phyloP scores from a whole-genome alignment of 768 basidiomycete genomes.

The Leucogyrophana mollusca region DNA sequence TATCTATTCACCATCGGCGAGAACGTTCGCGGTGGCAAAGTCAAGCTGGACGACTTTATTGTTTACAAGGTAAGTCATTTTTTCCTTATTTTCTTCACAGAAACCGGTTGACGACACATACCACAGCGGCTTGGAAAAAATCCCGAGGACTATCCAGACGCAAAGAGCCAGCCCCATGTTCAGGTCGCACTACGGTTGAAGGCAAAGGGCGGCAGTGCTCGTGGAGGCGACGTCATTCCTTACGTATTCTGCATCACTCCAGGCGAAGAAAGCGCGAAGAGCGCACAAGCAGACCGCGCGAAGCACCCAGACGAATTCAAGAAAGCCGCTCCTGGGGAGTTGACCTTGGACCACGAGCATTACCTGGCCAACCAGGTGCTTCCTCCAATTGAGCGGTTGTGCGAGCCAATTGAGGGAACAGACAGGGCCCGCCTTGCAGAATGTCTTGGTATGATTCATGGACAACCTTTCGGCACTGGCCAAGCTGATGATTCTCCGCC shows the following conservation, averaged over 20 bases:
- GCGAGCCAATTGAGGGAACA: slow-evolving; percentile 95
- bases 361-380: slow-evolving; percentile 91
- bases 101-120: not conserved
- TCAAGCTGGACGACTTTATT: slow-evolving; percentile 91
- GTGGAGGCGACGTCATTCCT: slow-evolving; percentile 89
- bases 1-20: slow-evolving; percentile 78
- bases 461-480: not conserved
- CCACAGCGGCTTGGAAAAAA: slow-evolving; percentile 90
- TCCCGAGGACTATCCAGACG: slow-evolving; percentile 96
- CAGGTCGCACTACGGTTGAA: slow-evolving; percentile 94
- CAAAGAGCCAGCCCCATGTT: slow-evolving; percentile 93
- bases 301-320: slow-evolving; percentile 93
- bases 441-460: slow-evolving; percentile 73
- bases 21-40: slow-evolving; percentile 72
- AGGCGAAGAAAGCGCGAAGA: slow-evolving; percentile 68
- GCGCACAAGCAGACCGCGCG: slow-evolving; percentile 84
- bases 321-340: slow-evolving; percentile 51
- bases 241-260: slow-evolving; percentile 90
- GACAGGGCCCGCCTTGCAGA: slow-evolving; percentile 91
- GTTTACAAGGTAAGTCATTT: slow-evolving; percentile 74
- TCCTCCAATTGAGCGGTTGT: slow-evolving; percentile 92
- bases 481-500: not conserved
- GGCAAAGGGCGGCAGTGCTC: slow-evolving; percentile 74
- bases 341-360: slow-evolving; percentile 87
- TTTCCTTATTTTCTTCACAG: not conserved